Conservation (phyloP, 306 rosid species). For the Ziziphus jujuba region DNA sequence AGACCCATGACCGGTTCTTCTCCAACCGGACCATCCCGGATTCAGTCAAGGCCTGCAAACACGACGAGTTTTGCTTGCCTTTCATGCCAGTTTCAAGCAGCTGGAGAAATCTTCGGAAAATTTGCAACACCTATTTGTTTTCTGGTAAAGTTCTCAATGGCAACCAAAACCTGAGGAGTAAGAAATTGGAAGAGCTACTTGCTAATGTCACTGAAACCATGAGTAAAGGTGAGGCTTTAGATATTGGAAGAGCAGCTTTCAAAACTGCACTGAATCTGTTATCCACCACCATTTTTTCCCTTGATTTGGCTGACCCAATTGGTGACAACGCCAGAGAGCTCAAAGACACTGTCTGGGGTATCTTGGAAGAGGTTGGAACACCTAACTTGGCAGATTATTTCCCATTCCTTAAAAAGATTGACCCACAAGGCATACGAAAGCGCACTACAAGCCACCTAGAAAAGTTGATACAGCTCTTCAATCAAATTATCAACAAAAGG, state of each 20-base stretch:
- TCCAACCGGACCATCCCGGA: slow-evolving; percentile 34
- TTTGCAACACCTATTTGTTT: slow-evolving; percentile 19
- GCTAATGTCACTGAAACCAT: background rate
- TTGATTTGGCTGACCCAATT: background rate
- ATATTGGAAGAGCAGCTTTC: slow-evolving; percentile 17
- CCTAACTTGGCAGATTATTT: slow-evolving; percentile 38
- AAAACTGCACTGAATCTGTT: slow-evolving; percentile 11
- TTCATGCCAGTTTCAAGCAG: slow-evolving; percentile 30
- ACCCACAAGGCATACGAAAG: slow-evolving; percentile 27
- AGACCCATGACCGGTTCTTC: slow-evolving; percentile 28
- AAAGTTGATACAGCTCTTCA: slow-evolving; percentile 1
- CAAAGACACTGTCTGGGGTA: slow-evolving; percentile 6
- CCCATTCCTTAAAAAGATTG: slow-evolving; percentile 28
- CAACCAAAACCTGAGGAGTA: background rate
- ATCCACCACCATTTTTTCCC: slow-evolving; percentile 8
- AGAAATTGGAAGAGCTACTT: slow-evolving; percentile 13
- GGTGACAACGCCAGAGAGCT: background rate
- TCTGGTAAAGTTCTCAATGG: background rate
- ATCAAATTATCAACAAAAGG: slow-evolving; percentile 6
- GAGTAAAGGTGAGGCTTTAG: background rate
- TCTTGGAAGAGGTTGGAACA: background rate
- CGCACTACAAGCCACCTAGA: background rate
- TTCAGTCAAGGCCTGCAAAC: slow-evolving; percentile 6
- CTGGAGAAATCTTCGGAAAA: slow-evolving; percentile 41
- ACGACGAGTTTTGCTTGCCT: slow-evolving; percentile 10